A percentile compares a stretch with the other conserved stretches of the same genome.
Conservation (phyloP, 495 filamentous ascomycete species). For the Penicillium bialowiezense region DNA sequence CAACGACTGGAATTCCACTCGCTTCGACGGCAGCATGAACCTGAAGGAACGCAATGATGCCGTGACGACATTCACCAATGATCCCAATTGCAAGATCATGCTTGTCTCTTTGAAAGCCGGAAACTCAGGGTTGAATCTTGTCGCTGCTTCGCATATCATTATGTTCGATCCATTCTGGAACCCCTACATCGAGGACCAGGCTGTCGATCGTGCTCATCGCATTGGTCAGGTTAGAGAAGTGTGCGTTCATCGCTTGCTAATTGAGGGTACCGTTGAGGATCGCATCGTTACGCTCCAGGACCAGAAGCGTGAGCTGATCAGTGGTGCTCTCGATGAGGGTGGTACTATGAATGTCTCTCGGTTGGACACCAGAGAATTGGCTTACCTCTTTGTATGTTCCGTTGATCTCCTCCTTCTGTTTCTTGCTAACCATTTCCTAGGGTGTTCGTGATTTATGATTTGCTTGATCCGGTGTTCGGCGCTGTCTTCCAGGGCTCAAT, state of each 20-base stretch:
- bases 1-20: conserved; percentile 60
- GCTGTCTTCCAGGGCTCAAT: background rate
- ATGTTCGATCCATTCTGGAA: conserved; percentile 98
- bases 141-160: conserved; percentile 82
- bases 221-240: conserved; percentile 79
- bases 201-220: conserved; percentile 88
- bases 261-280: conserved; percentile 82
- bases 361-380: conserved; percentile 61
- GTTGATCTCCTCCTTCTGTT: background rate
- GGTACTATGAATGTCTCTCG: conserved; percentile 61
- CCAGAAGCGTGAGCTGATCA: conserved; percentile 74
- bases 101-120: conserved; percentile 87
- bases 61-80: conserved; percentile 69
- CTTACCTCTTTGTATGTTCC: conserved; percentile 65
- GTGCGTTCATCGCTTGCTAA: conserved; percentile 74
- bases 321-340: conserved; percentile 79
- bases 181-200: conserved; percentile 91
- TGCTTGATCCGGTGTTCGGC: background rate
- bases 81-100: conserved; percentile 67
- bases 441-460: conserved; percentile 4
- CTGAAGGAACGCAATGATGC: conserved; percentile 64
- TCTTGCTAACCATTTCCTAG: conserved; percentile 12
- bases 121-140: conserved; percentile 87
- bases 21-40: conserved; percentile 88
- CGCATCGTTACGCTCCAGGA: conserved; percentile 85